Base-by-base conservation (phyloP, 257 asterid genomes). In the Fraxinus anomala region DNA sequence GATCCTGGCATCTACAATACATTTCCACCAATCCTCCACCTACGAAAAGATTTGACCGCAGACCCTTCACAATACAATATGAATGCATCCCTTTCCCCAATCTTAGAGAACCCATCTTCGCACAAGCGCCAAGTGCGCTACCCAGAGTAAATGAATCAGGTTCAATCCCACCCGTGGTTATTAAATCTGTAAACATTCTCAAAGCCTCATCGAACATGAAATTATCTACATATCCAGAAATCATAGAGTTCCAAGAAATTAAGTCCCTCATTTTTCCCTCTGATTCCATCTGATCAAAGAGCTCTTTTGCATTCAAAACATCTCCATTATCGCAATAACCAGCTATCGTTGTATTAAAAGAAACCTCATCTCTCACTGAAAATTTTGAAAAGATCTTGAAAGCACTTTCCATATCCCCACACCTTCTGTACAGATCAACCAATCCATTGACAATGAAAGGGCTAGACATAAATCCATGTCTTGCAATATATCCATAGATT, bases 191-290 rank as follows among this genome's bases (percentile, higher is more conserved):
- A 12, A 92, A 82, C 77, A 86, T 24, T 44, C 73, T 19, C 83
- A 91, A 76, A 65, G 94, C 92, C 84, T 91, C 89, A 21, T 75
- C 34, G 76, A 85, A 89, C 91, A 80, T 86, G 73, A 36, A 79
- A 79, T 88, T 92, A 81, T 89, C 86, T 28, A 82, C 91, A 28
- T 85, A 92, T 23, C 98, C 97, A 26, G 98, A 86, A 75, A 94
- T 89, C 96, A 94, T 87, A 0, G 96, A 87, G 84, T 92, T 92
- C 97, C 97, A 94, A 0, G 97, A 85, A 76, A 90, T 85, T 85
- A 91, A 72, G 70, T 81, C 92, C 79, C 79, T 85, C 30, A 76
- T 51, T 61, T 78, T 84, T 31, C 90, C 92, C 49, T 88, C 94
- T 19, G 33, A 19, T 70, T 84, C 89, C 97, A 94, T 89, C 81